Percentiles rank a stretch among this genome's conserved stretches.
Evolutionary conservation across 1,284 basidiomycete species (phyloP).

Genomic region (Cryptococcus deneoformans): DNA sequence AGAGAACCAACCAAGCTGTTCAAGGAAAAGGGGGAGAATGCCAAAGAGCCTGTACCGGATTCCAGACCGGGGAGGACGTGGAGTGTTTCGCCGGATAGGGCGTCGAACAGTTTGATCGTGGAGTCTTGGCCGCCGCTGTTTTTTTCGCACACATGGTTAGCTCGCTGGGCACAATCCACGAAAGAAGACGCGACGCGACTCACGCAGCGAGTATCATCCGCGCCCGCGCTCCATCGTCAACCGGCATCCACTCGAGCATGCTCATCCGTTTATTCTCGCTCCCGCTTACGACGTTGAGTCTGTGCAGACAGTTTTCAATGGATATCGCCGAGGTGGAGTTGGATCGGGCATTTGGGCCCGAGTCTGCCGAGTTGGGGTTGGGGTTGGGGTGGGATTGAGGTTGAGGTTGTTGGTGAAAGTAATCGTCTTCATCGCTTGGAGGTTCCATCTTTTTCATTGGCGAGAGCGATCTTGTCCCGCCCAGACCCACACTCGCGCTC

Average conservation of each 20-base stretch:
- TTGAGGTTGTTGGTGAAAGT: slow-evolving; percentile 5
- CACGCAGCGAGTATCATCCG: slow-evolving; percentile 41
- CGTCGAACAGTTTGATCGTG: slow-evolving; percentile 42
- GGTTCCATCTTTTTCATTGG: slow-evolving; percentile 12
- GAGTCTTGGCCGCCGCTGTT: slow-evolving; percentile 38
- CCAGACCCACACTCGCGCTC: not conserved
- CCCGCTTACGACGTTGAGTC: slow-evolving; percentile 31
- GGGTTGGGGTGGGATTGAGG: too few species aligned
- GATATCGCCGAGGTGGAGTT: not conserved
- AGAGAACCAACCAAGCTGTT: not conserved
- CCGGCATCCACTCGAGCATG: slow-evolving; percentile 39
- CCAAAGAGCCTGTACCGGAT: slow-evolving; percentile 34
- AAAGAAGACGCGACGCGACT: slow-evolving; percentile 12
- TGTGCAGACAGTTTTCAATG: slow-evolving; percentile 31
- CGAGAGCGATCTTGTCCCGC: slow-evolving; percentile 3
- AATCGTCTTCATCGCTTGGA: slow-evolving; percentile 18
- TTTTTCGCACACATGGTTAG: not conserved
- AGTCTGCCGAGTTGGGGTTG: not conserved
- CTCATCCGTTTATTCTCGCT: slow-evolving; percentile 45
- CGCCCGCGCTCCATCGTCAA: slow-evolving; percentile 7
- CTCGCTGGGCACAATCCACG: too few species aligned
- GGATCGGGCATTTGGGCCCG: too few species aligned
- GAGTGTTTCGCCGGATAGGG: slow-evolving; percentile 28
- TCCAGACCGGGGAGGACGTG: slow-evolving; percentile 36
- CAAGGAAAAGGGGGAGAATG: slow-evolving; percentile 32